A percentile compares a stretch with the other conserved stretches of the same genome.
Conservation (phyloP, 2,329 filamentous ascomycete genomes). For the Cercospora janseana region DNA sequence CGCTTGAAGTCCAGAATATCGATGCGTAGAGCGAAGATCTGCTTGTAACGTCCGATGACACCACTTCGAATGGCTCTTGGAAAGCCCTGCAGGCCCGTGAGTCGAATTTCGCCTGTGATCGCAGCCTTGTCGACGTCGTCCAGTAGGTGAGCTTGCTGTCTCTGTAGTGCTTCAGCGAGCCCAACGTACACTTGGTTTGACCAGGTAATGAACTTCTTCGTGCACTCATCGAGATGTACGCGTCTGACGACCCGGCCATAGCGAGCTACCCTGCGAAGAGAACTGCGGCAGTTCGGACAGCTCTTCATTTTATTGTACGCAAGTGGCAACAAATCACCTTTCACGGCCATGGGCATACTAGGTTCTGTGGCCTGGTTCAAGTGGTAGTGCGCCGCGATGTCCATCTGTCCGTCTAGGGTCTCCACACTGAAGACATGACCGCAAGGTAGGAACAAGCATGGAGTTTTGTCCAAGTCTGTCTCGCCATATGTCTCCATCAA, state of each 20-base stretch:
- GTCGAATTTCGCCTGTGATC: neutral
- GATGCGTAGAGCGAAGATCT: constrained; percentile 18
- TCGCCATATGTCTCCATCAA: constrained; percentile 56
- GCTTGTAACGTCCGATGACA: constrained; percentile 17
- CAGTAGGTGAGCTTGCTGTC: constrained; percentile 18
- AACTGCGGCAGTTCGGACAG: constrained; percentile 61
- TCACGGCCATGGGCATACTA: constrained; percentile 24
- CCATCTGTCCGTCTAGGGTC: constrained; percentile 62
- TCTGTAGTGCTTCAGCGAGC: constrained; percentile 41
- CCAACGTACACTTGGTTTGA: constrained; percentile 46
- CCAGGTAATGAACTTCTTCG: constrained; percentile 63
- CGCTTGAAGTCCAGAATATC: constrained; percentile 19
- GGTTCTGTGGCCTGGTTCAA: constrained; percentile 33
- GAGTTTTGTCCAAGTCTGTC: constrained; percentile 57
- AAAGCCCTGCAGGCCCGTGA: neutral
- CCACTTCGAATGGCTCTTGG: neutral
- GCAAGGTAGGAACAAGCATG: constrained; percentile 62
- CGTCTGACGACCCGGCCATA: constrained; percentile 63
- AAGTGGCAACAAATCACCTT: constrained; percentile 45
- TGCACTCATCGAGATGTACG: constrained; percentile 60
- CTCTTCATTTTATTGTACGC: constrained; percentile 49
- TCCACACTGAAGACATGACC: constrained; percentile 62
- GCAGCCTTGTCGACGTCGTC: constrained; percentile 7
- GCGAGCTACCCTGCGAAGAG: constrained; percentile 56
- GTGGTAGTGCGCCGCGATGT: constrained; percentile 52